A percentile compares a stretch with the other conserved stretches of the same genome.
These are phyloP conservation scores for Microstegium vimineum DNA, from an alignment of 176 grass and related monocot genomes.

Conservation along the genomic window DNA sequence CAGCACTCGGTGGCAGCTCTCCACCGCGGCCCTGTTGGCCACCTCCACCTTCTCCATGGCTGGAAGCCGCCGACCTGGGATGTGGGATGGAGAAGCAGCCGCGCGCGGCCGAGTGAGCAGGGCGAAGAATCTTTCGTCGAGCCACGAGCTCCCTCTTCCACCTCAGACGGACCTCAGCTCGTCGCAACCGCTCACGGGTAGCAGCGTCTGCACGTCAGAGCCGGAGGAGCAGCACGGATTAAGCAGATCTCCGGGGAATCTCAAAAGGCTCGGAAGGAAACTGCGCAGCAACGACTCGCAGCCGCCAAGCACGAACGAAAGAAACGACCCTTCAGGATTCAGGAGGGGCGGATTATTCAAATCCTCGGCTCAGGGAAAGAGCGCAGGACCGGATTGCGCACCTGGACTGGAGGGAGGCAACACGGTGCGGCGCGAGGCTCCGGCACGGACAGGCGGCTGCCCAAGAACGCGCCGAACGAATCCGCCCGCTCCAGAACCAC, in stretches of 20 bases:
- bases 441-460: background rate
- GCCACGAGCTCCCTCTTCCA: background rate
- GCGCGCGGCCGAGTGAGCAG: background rate
- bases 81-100: background rate
- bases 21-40: constrained; percentile 73
- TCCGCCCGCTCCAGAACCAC: background rate
- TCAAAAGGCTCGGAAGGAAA: background rate
- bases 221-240: background rate
- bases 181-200: background rate
- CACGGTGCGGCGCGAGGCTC: background rate
- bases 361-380: background rate
- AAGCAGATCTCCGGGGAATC: constrained; percentile 20
- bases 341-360: background rate
- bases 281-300: background rate
- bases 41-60: constrained; percentile 76
- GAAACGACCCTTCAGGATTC: background rate
- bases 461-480: background rate
- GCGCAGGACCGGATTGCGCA: background rate
- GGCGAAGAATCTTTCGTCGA: background rate
- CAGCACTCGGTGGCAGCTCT: constrained; percentile 74
- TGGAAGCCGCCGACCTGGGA: background rate
- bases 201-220: constrained; percentile 35
- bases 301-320: background rate
- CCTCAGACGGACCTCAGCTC: background rate
- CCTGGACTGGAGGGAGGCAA: background rate